Evolutionary conservation across 164 flowering plant genomes (phyloP), one percentile per base, ranked within the genome.

Genomic region (Macadamia integrifolia): DNA sequence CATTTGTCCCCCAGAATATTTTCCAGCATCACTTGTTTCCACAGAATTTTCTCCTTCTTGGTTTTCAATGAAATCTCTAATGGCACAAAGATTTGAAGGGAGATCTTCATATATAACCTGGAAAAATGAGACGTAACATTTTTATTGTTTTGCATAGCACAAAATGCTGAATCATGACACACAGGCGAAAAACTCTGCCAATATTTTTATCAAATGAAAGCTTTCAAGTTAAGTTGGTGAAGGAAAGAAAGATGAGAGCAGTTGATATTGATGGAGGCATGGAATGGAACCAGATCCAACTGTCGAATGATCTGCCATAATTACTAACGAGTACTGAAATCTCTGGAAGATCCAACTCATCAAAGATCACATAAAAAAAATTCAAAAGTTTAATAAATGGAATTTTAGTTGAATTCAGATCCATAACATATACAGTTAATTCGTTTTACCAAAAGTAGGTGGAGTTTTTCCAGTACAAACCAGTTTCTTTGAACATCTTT

Each of bases 91-190:
- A 68, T 93, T 93, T 77, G 98, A 93, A 70, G 97, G 97, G 43
- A 93, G 96, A 81, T 93, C 98, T 82, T 93, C 97, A 66, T 93
- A 93, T 62, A 93, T 86, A 68, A 93, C 96, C 98, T 93, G 75
- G 55, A 78, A 61, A 1, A 63, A 35, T 31, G 31, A 67, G 43
- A 61, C 18, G 30, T 8, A 10, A 44, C 17, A 66, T 9, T 29
- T 3, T 30, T 67, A 10, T 1, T 30, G 23, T 23, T 15, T 66
- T 15, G 43, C 43, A 67, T 2, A 14, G 57, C 29, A 46, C 23
- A 50, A 42, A 48, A 67, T 23, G 23, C 18, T 49, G 35, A 43
- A 57, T 56, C 31, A 66, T 18, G 15, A n/a, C n/a, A 52, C 10
- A n/a, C 48, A 52, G n/a, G 60, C 17, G 28, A 56, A 53, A 65